Percentiles rank a stretch among this genome's conserved stretches.
Conservation (phyloP, 176 grass and related monocot genomes). For the Saccharum spontaneum region DNA sequence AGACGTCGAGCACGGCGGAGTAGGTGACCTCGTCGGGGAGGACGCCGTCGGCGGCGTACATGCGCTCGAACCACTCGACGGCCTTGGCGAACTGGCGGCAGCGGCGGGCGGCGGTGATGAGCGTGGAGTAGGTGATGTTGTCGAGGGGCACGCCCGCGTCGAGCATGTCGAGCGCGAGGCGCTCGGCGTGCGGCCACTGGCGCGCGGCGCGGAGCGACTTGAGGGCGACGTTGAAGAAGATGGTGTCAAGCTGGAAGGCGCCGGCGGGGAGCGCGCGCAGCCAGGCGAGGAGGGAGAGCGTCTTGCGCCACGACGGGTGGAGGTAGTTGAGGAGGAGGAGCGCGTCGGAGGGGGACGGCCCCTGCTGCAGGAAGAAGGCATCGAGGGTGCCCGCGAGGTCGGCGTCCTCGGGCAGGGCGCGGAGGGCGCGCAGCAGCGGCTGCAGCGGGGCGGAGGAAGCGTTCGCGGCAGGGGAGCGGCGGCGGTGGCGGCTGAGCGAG, state of each 20-base stretch:
- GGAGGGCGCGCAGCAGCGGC: conserved; percentile 53
- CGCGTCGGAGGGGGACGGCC: conserved; percentile 55
- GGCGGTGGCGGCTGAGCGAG: conserved; percentile 67
- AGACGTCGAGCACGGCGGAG: conserved; percentile 74
- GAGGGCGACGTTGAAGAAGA: conserved; percentile 84
- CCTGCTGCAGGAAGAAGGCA: conserved; percentile 39
- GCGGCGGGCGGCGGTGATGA: conserved; percentile 71
- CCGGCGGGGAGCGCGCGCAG: conserved; percentile 30
- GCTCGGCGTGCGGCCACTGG: conserved; percentile 62
- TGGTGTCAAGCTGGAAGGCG: conserved; percentile 53
- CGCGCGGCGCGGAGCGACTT: conserved; percentile 69
- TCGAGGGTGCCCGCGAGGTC: conserved; percentile 47
- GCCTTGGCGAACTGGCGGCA: conserved; percentile 74
- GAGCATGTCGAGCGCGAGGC: conserved; percentile 77
- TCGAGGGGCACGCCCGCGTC: conserved; percentile 53
- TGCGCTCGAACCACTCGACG: conserved; percentile 84
- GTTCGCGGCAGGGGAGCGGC: conserved; percentile 43
- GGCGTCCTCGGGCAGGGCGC: conserved; percentile 45
- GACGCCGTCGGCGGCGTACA: conserved; percentile 61
- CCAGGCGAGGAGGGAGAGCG: conserved; percentile 66
- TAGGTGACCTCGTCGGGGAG: conserved; percentile 91
- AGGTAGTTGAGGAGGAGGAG: conserved; percentile 80
- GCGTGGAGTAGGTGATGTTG: conserved; percentile 92
- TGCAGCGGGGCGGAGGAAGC: conserved; percentile 33
- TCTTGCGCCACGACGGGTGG: conserved; percentile 56